These are phyloP conservation scores for Retiboletus flavoniger DNA, from an alignment of 1,284 basidiomycete species.

Conservation along the genomic window DNA sequence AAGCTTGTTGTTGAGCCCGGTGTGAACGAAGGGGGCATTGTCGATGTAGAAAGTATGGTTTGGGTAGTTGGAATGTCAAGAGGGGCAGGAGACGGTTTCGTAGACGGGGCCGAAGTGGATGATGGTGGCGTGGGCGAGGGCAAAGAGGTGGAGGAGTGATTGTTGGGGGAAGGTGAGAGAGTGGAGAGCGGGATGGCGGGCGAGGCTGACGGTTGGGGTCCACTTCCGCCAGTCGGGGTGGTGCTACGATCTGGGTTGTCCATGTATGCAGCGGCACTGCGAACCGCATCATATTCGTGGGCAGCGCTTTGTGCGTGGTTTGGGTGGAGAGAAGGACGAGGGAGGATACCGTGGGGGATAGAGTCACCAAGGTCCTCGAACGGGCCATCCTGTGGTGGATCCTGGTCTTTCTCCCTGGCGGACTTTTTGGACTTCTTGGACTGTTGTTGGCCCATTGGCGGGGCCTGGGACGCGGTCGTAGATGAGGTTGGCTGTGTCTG, in stretches of 20 bases:
- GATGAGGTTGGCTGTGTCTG: constrained; percentile 43
- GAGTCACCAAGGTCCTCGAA: constrained; percentile 23
- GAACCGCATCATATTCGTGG: constrained; percentile 36
- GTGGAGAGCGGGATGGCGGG: constrained; percentile 25
- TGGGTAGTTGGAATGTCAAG: constrained; percentile 72
- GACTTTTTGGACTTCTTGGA: constrained; percentile 76
- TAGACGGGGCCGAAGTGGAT: constrained; percentile 38
- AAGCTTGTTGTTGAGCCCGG: constrained; percentile 47
- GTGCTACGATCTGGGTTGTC: constrained; percentile 45
- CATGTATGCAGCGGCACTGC: constrained; percentile 47
- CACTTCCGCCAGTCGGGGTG: constrained; percentile 29
- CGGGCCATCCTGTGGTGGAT: constrained; percentile 34
- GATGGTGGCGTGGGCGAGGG: constrained; percentile 30
- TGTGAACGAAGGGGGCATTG: constrained; percentile 40
- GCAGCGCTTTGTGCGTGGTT: constrained; percentile 36
- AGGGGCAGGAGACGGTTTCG: constrained; percentile 47
- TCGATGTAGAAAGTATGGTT: constrained; percentile 68
- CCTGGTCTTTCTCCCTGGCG: constrained; percentile 60
- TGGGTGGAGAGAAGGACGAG: constrained; percentile 42
- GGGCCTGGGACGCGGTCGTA: constrained; percentile 31
- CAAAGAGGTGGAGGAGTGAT: constrained; percentile 28
- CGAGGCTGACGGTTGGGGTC: constrained; percentile 32
- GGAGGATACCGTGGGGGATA: constrained; percentile 42
- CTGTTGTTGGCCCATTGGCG: constrained; percentile 72
- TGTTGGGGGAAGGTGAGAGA: constrained; percentile 33